phyloP scores from a whole-genome alignment of 1,284 basidiomycete genomes.

The Irpex sp. region DNA sequence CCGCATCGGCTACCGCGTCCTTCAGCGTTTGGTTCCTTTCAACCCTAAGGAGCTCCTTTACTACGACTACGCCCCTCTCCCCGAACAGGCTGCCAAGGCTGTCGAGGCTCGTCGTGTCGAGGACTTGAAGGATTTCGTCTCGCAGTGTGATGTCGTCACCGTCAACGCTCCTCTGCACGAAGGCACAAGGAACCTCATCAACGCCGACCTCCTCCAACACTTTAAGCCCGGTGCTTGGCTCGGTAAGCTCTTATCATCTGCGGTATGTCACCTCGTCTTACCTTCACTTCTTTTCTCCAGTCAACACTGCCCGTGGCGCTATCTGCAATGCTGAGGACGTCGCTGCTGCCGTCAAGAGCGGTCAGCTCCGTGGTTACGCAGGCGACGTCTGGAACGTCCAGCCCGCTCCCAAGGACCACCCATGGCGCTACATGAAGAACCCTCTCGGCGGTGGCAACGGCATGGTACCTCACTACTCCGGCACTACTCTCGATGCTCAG shows the following conservation, averaged over 20 bases:
- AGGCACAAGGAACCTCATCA: conserved; percentile 78
- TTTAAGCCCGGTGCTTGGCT: conserved; percentile 93
- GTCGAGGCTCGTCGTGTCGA: conserved; percentile 78
- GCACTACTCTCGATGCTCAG: conserved; percentile 92
- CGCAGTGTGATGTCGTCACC: conserved; percentile 81
- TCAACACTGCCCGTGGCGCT: conserved; percentile 94
- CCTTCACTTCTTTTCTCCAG: conserved; percentile 18
- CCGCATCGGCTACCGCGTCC: conserved; percentile 87
- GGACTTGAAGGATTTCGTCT: conserved; percentile 82
- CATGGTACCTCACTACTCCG: conserved; percentile 83
- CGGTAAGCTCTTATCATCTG: conserved; percentile 2
- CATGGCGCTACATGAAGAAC: conserved; percentile 85
- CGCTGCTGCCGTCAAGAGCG: conserved; percentile 73
- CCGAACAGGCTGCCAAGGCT: conserved; percentile 69
- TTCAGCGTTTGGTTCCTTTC: conserved; percentile 87
- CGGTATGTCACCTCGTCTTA: neutral
- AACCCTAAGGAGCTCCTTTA: conserved; percentile 90
- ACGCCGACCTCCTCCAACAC: conserved; percentile 80
- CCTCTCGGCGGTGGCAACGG: conserved; percentile 77
- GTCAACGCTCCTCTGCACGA: conserved; percentile 94
- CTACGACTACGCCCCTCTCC: conserved; percentile 87
- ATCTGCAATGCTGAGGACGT: conserved; percentile 87
- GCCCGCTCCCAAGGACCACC: conserved; percentile 83
- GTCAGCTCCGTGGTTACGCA: conserved; percentile 71
- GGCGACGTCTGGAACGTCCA: conserved; percentile 80